Base-by-base conservation (phyloP, 2,329 filamentous ascomycete genomes). In the Macrophomina tecta region DNA sequence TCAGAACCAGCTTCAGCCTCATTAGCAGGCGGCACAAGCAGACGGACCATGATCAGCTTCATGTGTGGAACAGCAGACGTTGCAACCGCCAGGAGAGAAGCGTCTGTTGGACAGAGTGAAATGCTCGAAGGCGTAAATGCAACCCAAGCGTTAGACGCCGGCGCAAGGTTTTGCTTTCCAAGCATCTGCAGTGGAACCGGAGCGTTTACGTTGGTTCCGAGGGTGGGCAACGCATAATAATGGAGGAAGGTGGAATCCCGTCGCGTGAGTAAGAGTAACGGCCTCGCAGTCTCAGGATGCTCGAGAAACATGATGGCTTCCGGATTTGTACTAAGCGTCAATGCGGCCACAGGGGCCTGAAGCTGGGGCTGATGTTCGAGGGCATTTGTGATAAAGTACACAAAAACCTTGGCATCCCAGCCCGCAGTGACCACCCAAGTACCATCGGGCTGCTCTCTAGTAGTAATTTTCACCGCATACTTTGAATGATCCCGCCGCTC, bases 131-230 rank as follows among this genome's bases (percentile, higher is more conserved):
- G 87, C 0, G 86, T 87, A 72, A 89, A 90, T 1, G 86, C 82
- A 14, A 88, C 77, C 88, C 88, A 90, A n/a, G 87, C 82, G 72
- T 86, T 89, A 3, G 86, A 87, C 71, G 87, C 83, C 1, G 87
- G 87, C 8, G 87, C 86, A 2, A 89, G 80, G 69, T 89, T 89
- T 70, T 89, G 87, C 67, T 80, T 82, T 30, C 86, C 86, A 3
- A 87, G 76, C 8, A 85, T 77, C 32, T 72, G 71, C 60, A 82
- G 76, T 63, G 77, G 71, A 16, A 45, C 48, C 28, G 65, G 56
- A 4, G 30, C 38, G 12, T 38, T 38, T 40, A 38, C 48, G 49
- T 11, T 3, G 14, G 23, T n/a, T n/a, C 49, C 9, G 23, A 28
- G 18, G 42, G 66, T 71, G 45, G 73, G 72, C 3, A 82, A 68